Evolutionary conservation across 2,329 filamentous ascomycete species (phyloP).

Genomic region (Daldinia sp.): DNA sequence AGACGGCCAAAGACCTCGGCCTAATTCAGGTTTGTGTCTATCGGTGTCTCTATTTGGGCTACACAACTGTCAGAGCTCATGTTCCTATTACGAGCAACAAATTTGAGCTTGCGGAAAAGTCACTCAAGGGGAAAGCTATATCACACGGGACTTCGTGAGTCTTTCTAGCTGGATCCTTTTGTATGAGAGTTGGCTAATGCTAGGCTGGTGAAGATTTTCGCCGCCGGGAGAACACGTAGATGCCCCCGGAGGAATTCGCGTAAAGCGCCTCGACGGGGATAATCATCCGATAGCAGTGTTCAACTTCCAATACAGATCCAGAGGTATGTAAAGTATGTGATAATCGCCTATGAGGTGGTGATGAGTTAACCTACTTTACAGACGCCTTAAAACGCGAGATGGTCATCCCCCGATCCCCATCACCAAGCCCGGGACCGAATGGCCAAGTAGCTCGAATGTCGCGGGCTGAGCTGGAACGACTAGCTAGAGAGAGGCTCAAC

Average conservation of each 20-base stretch:
- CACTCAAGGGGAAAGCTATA: slow-evolving; percentile 46
- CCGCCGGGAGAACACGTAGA: background rate
- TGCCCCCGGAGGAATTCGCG: background rate
- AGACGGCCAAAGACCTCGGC: slow-evolving; percentile 39
- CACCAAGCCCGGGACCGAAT: slow-evolving; percentile 13
- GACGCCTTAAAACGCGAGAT: slow-evolving; percentile 45
- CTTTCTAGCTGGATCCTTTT: background rate
- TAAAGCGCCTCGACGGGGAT: background rate
- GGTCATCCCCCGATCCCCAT: slow-evolving; percentile 44
- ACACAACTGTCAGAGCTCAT: too few species aligned
- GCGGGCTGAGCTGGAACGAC: slow-evolving; percentile 37
- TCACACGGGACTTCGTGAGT: slow-evolving; percentile 47
- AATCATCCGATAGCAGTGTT: slow-evolving; percentile 42
- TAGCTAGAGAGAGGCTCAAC: slow-evolving; percentile 44
- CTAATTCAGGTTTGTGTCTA: slow-evolving; percentile 38
- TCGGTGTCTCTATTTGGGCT: slow-evolving; percentile 12
- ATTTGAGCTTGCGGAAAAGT: slow-evolving; percentile 44
- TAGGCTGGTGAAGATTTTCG: slow-evolving; percentile 15
- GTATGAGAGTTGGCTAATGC: background rate
- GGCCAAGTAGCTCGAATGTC: slow-evolving; percentile 33
- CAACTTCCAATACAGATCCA: slow-evolving; percentile 47
- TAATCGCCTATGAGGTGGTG: background rate
- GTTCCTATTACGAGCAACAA: slow-evolving; percentile 2
- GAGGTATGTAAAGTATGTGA: slow-evolving; percentile 30
- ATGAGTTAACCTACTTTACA: slow-evolving; percentile 20